Evolutionary conservation across 1,284 basidiomycete species (phyloP), one percentile per base, ranked within the genome.

Genomic region (Apiotrichum sp.): DNA sequence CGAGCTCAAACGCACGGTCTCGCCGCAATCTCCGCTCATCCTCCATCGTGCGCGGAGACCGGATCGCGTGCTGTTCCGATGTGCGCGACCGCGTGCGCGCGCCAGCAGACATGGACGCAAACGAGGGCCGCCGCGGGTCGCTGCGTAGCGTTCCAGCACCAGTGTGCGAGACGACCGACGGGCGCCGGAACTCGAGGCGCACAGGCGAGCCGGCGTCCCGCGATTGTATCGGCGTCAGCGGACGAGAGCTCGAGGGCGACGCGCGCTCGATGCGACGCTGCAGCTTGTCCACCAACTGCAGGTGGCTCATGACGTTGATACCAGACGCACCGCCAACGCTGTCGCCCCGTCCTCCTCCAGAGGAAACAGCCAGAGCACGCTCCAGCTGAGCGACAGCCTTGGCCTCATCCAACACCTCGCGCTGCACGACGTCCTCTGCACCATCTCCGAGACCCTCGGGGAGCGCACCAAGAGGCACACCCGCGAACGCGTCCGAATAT

Each of bases 1-100:
- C 59, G 14, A 61, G 42, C 29, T 57, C 59, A 10, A 53, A 36
- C 16, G 56, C 56, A n/a, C 47, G 33, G 41, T 58, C 47, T 10
- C 52, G 44, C 3, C 59, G 47, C 10, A 22, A 22, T 6, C 59
- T 11, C 8, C 47, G 44, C 6, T 61, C 59, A 2, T 43, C 35
- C 9, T 29, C 49, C 1, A 31, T 8, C 22, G 47, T 53, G 5
- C 32, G 44, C 9, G 34, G 47, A 9, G 22, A 10, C 10, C 34
- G 46, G 6, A 36, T 14, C 22, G 16, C 2, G 42, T 13, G 2
- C 34, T 41, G 22, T 22, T 22, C 46, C 33, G 45, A 10, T 33
- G 45, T 13, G 43, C 29, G 31, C 13, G 36, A 38, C 36, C 36
- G 43, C 31, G 29, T n/a, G 13, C 16, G 31, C 5, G 10, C 2